Base-by-base conservation (phyloP, 2,329 filamentous ascomycete species). In the Fusarium coicis region DNA sequence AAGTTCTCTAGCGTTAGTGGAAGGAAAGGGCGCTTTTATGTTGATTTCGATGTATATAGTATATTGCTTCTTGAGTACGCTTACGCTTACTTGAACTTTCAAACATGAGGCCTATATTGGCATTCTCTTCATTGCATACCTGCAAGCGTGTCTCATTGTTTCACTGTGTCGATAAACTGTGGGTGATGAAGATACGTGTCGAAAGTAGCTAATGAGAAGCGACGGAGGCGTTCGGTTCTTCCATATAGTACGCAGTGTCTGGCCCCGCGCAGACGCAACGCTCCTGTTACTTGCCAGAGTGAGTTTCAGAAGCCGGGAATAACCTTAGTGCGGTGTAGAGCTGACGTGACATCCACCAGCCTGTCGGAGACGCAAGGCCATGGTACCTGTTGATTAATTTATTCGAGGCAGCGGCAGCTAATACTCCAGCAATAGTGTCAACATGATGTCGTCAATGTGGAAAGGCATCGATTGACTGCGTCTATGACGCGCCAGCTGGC, bases 61-160 rank as follows among this genome's bases (percentile, higher is more conserved):
- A 15, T n/a, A n/a, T 4, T 4, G 8, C 4, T 7, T 42, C 14
- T n/a, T n/a, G n/a, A n/a, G n/a, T n/a, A n/a, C n/a, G n/a, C n/a
- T n/a, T n/a, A n/a, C n/a, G 4, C 7, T n/a, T 6, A 15, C 6
- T 7, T n/a, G 0, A 2, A 15, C 1, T 4, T 10, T 15, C 1
- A 3, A 16, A 16, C 6, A 16, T 4, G 6, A n/a, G 9, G 14
- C 8, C 12, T 21, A 8, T 5, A 21, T 21, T 40, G 11, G 9
- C 19, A 12, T 40, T 21, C 11, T 2, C 1, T 39, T 15, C 2
- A 15, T 34, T 34, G 32, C n/a, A n/a, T n/a, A n/a, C n/a, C n/a
- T n/a, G n/a, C n/a, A n/a, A n/a, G n/a, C n/a, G n/a, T n/a, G n/a
- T n/a, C n/a, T n/a, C n/a, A n/a, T n/a, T n/a, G n/a, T n/a, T n/a